These are phyloP conservation scores for Diplotaxis tenuifolia DNA, from an alignment of 345 rosid species.

Conservation along the genomic window DNA sequence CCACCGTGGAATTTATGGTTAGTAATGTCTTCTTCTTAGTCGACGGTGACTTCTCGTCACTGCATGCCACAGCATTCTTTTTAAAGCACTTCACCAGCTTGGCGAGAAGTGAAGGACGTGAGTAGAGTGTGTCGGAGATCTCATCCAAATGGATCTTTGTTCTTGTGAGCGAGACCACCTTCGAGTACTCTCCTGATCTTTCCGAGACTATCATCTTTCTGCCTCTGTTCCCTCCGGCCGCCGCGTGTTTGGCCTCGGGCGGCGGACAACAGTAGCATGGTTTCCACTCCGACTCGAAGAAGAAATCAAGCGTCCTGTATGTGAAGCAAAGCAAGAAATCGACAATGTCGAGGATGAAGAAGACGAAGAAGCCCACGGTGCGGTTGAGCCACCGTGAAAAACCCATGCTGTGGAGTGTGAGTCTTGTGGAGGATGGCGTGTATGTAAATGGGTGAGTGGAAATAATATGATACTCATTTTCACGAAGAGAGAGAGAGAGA, in stretches of 20 bases:
- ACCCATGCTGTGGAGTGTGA: constrained; percentile 33
- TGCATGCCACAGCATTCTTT: constrained; percentile 35
- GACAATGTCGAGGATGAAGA: constrained; percentile 38
- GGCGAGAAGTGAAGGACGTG: constrained; percentile 57
- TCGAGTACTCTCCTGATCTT: constrained; percentile 58
- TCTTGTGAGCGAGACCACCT: constrained; percentile 65
- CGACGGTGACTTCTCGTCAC: constrained; percentile 28
- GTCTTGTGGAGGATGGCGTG: constrained; percentile 29
- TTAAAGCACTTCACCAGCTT: constrained; percentile 51
- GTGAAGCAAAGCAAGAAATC: constrained; percentile 43
- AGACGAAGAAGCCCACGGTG: constrained; percentile 37
- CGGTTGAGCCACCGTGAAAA: constrained; percentile 41
- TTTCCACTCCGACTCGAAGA: constrained; percentile 43
- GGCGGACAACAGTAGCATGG: constrained; percentile 41
- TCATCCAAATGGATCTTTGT: constrained; percentile 78
- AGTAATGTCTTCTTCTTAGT: constrained; percentile 43
- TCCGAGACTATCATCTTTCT: constrained; percentile 78
- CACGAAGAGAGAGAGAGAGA: constrained; percentile 29
- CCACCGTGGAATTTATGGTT: constrained; percentile 59
- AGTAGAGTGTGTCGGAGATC: constrained; percentile 84
- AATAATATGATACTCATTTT: not conserved
- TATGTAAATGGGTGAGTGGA: constrained; percentile 4
- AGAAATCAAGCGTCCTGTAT: constrained; percentile 38
- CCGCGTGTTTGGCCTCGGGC: constrained; percentile 28
- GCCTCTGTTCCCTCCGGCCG: constrained; percentile 33